A percentile compares a stretch with the other conserved stretches of the same genome.
These are phyloP conservation scores for Pseudopyrenochaeta lycopersici DNA, from an alignment of 2,329 filamentous ascomycete genomes.

Conservation along the genomic window DNA sequence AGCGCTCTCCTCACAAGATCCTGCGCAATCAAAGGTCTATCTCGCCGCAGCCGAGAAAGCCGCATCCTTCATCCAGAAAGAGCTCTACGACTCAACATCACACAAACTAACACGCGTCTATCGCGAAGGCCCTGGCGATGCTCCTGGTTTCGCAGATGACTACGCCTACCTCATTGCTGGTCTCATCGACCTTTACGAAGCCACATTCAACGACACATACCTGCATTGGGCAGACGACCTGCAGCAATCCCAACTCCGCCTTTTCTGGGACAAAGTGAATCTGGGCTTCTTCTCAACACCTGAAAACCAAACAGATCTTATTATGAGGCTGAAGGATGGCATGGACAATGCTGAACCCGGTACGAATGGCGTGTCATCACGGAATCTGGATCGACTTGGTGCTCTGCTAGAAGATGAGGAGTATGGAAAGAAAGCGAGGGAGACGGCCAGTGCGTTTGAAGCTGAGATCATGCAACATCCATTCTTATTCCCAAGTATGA, in stretches of 20 bases:
- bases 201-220: conserved; percentile 78
- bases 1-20: conserved; percentile 69
- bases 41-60: conserved; percentile 72
- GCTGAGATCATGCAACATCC: conserved; percentile 92
- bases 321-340: conserved; percentile 90
- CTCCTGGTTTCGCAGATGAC: conserved; percentile 86
- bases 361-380: conserved; percentile 85
- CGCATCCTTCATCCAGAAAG: conserved; percentile 74
- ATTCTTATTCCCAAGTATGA: conserved; percentile 85
- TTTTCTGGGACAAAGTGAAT: conserved; percentile 76
- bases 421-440: conserved; percentile 72
- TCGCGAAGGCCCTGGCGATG: conserved; percentile 70
- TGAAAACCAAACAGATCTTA: conserved; percentile 69
- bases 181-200: conserved; percentile 83
- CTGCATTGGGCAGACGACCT: conserved; percentile 83
- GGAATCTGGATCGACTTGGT: conserved; percentile 84
- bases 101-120: conserved; percentile 78
- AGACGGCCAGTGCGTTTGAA: conserved; percentile 86
- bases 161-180: conserved; percentile 90
- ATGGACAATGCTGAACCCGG: conserved; percentile 94
- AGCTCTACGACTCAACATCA: conserved; percentile 73
- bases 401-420: conserved; percentile 71
- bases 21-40: conserved; percentile 67
- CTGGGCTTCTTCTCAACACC: conserved; percentile 78
- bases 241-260: conserved; percentile 77